Conservation (phyloP, 495 filamentous ascomycete species). For the Coniosporium apollinis region DNA sequence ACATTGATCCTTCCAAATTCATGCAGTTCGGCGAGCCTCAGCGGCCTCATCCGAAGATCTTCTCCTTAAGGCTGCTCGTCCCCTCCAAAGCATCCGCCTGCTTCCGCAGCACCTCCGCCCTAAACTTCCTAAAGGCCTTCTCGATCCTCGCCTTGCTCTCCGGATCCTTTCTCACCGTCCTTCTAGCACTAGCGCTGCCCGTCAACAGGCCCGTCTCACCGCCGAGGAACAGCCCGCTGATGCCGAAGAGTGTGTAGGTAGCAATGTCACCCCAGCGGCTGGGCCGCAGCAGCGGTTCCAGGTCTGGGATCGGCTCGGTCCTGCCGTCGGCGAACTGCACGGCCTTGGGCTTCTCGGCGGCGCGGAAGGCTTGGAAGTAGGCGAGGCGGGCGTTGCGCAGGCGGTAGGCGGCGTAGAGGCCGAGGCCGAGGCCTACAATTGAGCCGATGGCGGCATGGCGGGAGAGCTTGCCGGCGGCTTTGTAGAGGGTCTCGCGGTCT, state of each 20-base stretch:
- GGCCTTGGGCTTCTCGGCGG: conserved; percentile 39
- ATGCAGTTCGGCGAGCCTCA: too few relatives aligned
- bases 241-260: conserved; percentile 44
- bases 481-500: conserved; percentile 41
- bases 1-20: too few relatives aligned
- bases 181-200: conserved; percentile 34
- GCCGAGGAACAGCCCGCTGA: conserved; percentile 45
- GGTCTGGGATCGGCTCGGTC: conserved; percentile 42
- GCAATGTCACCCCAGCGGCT: conserved; percentile 41
- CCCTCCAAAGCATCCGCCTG: conserved; percentile 39
- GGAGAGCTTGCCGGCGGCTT: conserved; percentile 34
- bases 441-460: conserved; percentile 40
- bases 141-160: conserved; percentile 40
- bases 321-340: conserved; percentile 45
- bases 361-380: conserved; percentile 42
- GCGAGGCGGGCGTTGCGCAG: conserved; percentile 34
- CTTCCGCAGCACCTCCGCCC: conserved; percentile 41
- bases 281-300: conserved; percentile 39
- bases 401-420: conserved; percentile 39
- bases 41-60: too few relatives aligned
- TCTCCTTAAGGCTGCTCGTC: too few relatives aligned
- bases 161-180: conserved; percentile 35
- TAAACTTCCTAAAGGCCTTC: conserved; percentile 44
- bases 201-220: conserved; percentile 44
- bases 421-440: conserved; percentile 40